These are phyloP conservation scores for Glycyrrhiza uralensis DNA, from an alignment of 306 rosid species.

Conservation along the genomic window DNA sequence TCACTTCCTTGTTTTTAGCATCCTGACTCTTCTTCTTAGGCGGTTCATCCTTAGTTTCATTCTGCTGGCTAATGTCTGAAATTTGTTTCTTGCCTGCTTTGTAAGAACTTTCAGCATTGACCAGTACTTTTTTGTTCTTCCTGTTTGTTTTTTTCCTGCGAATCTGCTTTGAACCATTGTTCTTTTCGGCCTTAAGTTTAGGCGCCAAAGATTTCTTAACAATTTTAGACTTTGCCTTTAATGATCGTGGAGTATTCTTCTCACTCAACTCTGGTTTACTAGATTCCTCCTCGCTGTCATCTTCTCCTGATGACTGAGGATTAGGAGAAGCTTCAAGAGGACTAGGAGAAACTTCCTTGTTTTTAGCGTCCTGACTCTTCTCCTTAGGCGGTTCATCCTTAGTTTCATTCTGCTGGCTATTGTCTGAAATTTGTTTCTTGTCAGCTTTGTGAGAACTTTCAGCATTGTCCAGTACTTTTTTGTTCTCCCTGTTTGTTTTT, in stretches of 20 bases:
- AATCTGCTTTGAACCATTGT: constrained; percentile 23
- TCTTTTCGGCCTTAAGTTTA: constrained; percentile 27
- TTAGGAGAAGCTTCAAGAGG: too few relatives aligned
- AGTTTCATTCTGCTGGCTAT: neutral
- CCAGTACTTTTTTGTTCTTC: constrained; percentile 30
- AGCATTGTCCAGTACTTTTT: constrained; percentile 15
- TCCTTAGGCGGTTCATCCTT: constrained; percentile 30
- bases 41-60: constrained; percentile 18
- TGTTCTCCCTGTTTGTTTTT: constrained; percentile 35
- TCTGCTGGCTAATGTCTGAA: neutral
- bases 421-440: neutral
- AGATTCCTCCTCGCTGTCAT: constrained; percentile 23
- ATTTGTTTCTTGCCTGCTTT: neutral
- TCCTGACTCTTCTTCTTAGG: constrained; percentile 33
- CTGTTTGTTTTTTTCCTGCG: constrained; percentile 25
- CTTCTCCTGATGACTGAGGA: constrained; percentile 22
- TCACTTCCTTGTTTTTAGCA: constrained; percentile 22
- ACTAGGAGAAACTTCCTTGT: constrained; percentile 8
- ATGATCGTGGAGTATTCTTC: constrained; percentile 40
- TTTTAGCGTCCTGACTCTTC: constrained; percentile 30
- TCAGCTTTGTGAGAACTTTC: neutral
- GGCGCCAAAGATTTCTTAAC: constrained; percentile 45
- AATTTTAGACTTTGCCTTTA: constrained; percentile 57
- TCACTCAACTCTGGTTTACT: constrained; percentile 38
- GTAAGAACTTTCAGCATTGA: constrained; percentile 2